Percentiles rank a stretch among this genome's conserved stretches.
phyloP scores from a whole-genome alignment of 805 yeast species.

The Candida multigemmis region DNA sequence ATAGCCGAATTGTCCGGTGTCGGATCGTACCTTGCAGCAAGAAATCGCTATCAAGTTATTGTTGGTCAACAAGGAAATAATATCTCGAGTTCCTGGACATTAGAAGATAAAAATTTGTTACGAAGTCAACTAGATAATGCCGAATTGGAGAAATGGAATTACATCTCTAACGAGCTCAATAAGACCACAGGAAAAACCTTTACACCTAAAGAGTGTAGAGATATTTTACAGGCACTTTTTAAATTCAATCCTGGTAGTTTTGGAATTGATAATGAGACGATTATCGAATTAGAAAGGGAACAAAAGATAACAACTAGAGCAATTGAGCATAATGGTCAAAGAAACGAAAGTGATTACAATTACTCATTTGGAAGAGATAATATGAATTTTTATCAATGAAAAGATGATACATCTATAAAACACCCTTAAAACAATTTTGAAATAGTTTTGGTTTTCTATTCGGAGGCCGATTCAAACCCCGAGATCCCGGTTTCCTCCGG shows the following conservation, averaged over 20 bases:
- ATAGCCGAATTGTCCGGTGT: conserved; percentile 59
- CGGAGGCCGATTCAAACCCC: no score
- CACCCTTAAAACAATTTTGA: no score
- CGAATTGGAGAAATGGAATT: conserved; percentile 62
- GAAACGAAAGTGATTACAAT: no score
- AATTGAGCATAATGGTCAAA: no score
- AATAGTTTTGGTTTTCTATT: no score
- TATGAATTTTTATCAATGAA: no score
- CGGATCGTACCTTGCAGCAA: conserved; percentile 61
- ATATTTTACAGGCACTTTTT: conserved; percentile 43
- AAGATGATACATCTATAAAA: no score
- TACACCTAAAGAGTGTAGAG: conserved; percentile 47
- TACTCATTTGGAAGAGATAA: no score
- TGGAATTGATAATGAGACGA: conserved; percentile 42
- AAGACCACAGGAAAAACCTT: conserved; percentile 44
- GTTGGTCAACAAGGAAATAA: conserved; percentile 77
- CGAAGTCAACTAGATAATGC: conserved; percentile 55
- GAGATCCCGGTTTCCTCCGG: no score
- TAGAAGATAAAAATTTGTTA: conserved; percentile 43
- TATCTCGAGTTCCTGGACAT: conserved; percentile 55
- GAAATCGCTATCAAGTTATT: conserved; percentile 71
- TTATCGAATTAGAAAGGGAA: conserved; percentile 29
- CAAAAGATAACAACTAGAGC: conserved; percentile 25
- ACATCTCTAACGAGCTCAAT: conserved; percentile 52
- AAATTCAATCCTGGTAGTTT: conserved; percentile 46